Conservation (phyloP, 805 yeast species). For the Phaffomyces opuntiae region DNA sequence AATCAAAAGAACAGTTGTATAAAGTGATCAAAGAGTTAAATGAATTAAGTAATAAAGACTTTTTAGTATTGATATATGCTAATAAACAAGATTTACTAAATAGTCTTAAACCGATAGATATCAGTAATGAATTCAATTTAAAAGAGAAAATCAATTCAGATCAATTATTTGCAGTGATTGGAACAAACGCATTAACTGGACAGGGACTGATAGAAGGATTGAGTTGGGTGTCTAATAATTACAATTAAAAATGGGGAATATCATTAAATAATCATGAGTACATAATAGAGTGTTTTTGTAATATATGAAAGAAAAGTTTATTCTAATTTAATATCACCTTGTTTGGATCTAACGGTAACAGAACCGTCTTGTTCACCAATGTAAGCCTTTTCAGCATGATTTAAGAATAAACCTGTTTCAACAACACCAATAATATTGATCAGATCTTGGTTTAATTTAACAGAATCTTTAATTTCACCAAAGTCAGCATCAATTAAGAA, state of each 20-base stretch:
- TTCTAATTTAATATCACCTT: constrained; percentile 15
- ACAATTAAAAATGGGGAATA: constrained; percentile 9
- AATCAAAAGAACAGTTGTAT: constrained; percentile 69
- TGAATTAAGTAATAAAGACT: constrained; percentile 45
- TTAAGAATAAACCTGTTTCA: constrained; percentile 85
- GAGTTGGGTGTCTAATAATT: constrained; percentile 74
- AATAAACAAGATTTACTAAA: constrained; percentile 94
- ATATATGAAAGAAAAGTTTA: background rate
- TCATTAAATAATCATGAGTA: too few relatives aligned
- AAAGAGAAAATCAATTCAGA: constrained; percentile 43
- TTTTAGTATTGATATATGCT: constrained; percentile 77
- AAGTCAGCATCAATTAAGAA: constrained; percentile 91
- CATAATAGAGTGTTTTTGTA: too few relatives aligned
- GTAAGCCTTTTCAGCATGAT: constrained; percentile 68
- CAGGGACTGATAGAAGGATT: constrained; percentile 85
- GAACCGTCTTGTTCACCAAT: constrained; percentile 83
- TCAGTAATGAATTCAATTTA: constrained; percentile 67
- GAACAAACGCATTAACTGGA: constrained; percentile 84
- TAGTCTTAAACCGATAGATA: constrained; percentile 80
- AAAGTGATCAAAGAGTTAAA: constrained; percentile 79
- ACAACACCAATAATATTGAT: constrained; percentile 86
- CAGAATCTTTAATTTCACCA: constrained; percentile 56
- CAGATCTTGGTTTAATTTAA: constrained; percentile 53
- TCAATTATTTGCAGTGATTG: constrained; percentile 87
- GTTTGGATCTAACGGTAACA: constrained; percentile 30